Conservation (phyloP, 1,139 yeast species). For the Tardiomyces blankii region DNA sequence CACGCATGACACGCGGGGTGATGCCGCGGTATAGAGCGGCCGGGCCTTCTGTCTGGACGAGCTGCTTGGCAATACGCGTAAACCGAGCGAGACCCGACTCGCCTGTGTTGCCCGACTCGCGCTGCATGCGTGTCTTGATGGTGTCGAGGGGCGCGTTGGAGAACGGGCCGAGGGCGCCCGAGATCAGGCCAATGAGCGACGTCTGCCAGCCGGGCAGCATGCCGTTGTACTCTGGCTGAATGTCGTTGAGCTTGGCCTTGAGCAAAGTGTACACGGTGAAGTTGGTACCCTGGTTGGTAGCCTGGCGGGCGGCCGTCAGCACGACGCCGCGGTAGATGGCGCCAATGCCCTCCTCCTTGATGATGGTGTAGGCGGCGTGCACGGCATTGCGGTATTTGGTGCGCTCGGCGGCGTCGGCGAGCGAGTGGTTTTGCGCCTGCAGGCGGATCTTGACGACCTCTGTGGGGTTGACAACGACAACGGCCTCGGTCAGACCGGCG, state of each 20-base stretch:
- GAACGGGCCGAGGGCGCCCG: slow-evolving; percentile 97
- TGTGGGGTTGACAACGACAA: slow-evolving; percentile 89
- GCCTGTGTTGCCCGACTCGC: slow-evolving; percentile 58
- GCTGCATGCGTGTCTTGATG: slow-evolving; percentile 93
- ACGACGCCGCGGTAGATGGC: slow-evolving; percentile 92
- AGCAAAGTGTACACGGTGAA: slow-evolving; percentile 89
- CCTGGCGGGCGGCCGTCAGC: slow-evolving; percentile 95
- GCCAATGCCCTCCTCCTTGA: slow-evolving; percentile 81
- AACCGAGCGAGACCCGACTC: slow-evolving; percentile 72
- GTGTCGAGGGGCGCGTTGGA: slow-evolving; percentile 97
- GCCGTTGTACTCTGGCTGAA: slow-evolving; percentile 48
- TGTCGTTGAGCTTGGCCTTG: slow-evolving; percentile 54
- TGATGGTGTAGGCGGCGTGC: slow-evolving; percentile 77
- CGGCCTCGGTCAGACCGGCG: slow-evolving; percentile 96
- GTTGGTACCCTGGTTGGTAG: slow-evolving; percentile 97
- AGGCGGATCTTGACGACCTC: slow-evolving; percentile 93
- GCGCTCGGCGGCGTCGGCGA: slow-evolving; percentile 66
- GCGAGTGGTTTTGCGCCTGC: slow-evolving; percentile 90
- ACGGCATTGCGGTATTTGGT: slow-evolving; percentile 92
- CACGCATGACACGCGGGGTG: slow-evolving; percentile 98
- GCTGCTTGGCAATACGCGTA: slow-evolving; percentile 65
- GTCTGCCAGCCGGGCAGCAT: slow-evolving; percentile 88
- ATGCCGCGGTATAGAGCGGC: slow-evolving; percentile 90
- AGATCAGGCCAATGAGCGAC: slow-evolving; percentile 75
- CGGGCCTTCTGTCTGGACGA: slow-evolving; percentile 82